Conservation (phyloP, 1,284 basidiomycete species). For the Cutaneotrichosporon dermatis region DNA sequence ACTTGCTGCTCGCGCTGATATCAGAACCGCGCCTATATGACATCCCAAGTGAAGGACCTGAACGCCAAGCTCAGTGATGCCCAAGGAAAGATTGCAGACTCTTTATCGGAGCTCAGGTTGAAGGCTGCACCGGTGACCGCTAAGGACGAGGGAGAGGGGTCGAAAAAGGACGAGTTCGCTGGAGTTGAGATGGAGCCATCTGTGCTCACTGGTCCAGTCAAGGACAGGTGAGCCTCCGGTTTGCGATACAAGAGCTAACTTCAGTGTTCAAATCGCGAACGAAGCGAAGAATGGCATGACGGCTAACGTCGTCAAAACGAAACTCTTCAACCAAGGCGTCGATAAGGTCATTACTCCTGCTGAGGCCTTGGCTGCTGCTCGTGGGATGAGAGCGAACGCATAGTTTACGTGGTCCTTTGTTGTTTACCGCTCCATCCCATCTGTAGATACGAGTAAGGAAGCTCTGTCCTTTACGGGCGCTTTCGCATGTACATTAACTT, state of each 20-base stretch:
- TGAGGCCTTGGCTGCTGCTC: constrained; percentile 15
- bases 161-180: constrained; percentile 39
- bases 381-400: neutral
- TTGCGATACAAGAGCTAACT: neutral
- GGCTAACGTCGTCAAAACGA: constrained; percentile 79
- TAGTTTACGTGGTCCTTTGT: no score
- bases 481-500: no score
- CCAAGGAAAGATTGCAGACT: constrained; percentile 12
- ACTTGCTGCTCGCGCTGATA: neutral
- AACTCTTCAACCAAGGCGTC: constrained; percentile 43
- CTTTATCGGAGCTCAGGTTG: constrained; percentile 22
- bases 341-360: constrained; percentile 15
- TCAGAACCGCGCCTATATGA: constrained; percentile 86
- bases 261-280: constrained; percentile 72
- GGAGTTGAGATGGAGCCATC: constrained; percentile 42
- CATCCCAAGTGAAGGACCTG: constrained; percentile 80
- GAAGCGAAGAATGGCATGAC: constrained; percentile 90
- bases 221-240: constrained; percentile 61
- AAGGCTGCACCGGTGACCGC: constrained; percentile 38
- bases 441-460: no score
- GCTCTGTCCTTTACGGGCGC: no score
- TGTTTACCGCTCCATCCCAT: no score
- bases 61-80: constrained; percentile 67
- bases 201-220: constrained; percentile 71
- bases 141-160: constrained; percentile 45